These are phyloP conservation scores for Hanseniaspora clermontiae DNA, from an alignment of 805 yeast genomes.

Conservation along the genomic window DNA sequence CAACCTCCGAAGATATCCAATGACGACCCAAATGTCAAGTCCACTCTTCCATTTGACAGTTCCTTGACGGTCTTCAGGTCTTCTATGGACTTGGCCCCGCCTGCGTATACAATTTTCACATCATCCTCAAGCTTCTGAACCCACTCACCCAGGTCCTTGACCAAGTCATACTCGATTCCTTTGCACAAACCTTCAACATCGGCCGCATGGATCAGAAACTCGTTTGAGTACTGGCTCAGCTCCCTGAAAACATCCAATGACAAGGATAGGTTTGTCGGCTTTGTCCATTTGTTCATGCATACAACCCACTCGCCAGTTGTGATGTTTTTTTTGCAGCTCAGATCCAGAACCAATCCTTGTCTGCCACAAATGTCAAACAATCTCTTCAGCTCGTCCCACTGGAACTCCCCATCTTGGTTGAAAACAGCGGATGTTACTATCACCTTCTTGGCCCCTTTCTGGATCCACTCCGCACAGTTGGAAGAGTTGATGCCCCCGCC, in stretches of 20 bases:
- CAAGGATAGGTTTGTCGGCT: constrained; percentile 56
- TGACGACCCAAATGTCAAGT: constrained; percentile 85
- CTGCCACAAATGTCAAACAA: constrained; percentile 38
- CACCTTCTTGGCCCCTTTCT: constrained; percentile 68
- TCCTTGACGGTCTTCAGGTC: constrained; percentile 57
- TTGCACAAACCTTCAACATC: constrained; percentile 94
- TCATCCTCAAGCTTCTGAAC: constrained; percentile 30
- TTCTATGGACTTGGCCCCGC: constrained; percentile 70
- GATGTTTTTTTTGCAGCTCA: constrained; percentile 54
- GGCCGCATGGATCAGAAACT: constrained; percentile 91
- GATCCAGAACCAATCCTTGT: constrained; percentile 64
- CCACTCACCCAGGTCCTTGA: constrained; percentile 66
- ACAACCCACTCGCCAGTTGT: constrained; percentile 57
- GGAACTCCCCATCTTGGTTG: constrained; percentile 35
- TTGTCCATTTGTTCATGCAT: constrained; percentile 98
- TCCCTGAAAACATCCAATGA: constrained; percentile 38
- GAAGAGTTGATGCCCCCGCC: constrained; percentile 82
- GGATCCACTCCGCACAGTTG: constrained; percentile 71
- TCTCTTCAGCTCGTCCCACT: constrained; percentile 37
- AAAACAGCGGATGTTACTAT: constrained; percentile 89
- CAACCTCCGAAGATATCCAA: constrained; percentile 89
- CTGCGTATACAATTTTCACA: constrained; percentile 83
- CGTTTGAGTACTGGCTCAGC: constrained; percentile 60
- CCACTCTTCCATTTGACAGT: constrained; percentile 72
- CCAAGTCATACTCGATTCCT: constrained; percentile 80